These are phyloP conservation scores for Populus hybrid DNA, from an alignment of 441 rosid species.

Conservation along the genomic window DNA sequence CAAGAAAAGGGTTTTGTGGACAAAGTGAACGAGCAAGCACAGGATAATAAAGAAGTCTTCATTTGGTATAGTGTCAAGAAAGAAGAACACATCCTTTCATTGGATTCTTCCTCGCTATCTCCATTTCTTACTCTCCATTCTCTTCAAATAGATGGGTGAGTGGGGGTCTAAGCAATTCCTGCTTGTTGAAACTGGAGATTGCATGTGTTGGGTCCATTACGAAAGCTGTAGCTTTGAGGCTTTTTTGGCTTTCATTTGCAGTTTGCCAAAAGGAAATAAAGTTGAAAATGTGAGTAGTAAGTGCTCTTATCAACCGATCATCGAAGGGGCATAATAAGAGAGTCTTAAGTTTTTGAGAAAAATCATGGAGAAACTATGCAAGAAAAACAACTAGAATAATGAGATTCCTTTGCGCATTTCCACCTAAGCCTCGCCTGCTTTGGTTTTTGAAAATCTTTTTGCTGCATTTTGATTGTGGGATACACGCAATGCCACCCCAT, in stretches of 20 bases:
- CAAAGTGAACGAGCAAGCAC: not conserved
- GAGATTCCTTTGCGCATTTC: constrained; percentile 27
- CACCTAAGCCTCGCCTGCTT: constrained; percentile 50
- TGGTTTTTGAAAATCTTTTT: constrained; percentile 13
- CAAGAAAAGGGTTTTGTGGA: not conserved
- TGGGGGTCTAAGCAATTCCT: constrained; percentile 17
- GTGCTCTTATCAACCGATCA: constrained; percentile 37
- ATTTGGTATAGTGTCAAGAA: not conserved
- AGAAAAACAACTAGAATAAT: not conserved
- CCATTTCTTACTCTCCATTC: not conserved
- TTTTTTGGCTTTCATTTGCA: not conserved
- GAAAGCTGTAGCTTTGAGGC: not conserved
- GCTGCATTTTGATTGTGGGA: constrained; percentile 33
- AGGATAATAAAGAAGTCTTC: not conserved
- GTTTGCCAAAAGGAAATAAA: not conserved
- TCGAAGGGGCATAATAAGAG: constrained; percentile 1
- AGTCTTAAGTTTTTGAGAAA: constrained; percentile 4
- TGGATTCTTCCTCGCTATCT: constrained; percentile 6
- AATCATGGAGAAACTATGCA: too few species aligned
- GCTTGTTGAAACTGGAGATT: not conserved
- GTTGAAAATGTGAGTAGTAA: constrained; percentile 14
- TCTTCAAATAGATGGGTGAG: not conserved
- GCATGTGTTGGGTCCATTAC: constrained; percentile 8
- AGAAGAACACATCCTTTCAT: constrained; percentile 2
- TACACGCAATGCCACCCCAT: constrained; percentile 42